These are phyloP conservation scores for Claviceps spartinae DNA, from an alignment of 2,329 filamentous ascomycete genomes.

Conservation along the genomic window DNA sequence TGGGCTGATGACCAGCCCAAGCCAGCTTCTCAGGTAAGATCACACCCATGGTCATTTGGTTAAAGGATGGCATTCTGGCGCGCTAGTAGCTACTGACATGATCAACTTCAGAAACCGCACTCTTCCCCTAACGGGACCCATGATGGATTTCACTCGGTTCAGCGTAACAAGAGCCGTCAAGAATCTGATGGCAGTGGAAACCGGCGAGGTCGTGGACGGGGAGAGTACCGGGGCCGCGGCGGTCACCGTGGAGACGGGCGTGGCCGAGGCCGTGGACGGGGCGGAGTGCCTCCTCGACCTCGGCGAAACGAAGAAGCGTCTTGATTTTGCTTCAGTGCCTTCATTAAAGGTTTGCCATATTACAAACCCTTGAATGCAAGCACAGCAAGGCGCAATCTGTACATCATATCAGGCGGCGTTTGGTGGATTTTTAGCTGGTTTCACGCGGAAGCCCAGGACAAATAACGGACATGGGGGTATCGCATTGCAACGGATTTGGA, in stretches of 20 bases:
- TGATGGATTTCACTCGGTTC: slow-evolving; percentile 64
- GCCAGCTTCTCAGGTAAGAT: slow-evolving; percentile 28
- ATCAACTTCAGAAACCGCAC: slow-evolving; percentile 12
- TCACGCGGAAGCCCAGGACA: slow-evolving; percentile 11
- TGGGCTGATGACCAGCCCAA: slow-evolving; percentile 75
- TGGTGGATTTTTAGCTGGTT: slow-evolving; percentile 14
- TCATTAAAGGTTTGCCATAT: background rate
- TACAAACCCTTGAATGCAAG: background rate
- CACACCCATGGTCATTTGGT: background rate
- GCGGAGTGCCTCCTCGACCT: slow-evolving; percentile 20
- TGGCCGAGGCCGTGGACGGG: slow-evolving; percentile 26
- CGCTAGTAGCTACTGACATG: background rate
- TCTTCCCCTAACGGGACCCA: slow-evolving; percentile 29
- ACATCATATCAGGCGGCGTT: slow-evolving; percentile 29
- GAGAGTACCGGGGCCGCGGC: slow-evolving; percentile 37
- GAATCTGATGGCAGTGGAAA: slow-evolving; percentile 34
- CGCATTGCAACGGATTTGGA: slow-evolving; percentile 14
- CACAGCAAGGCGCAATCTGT: slow-evolving; percentile 13
- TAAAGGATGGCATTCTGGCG: background rate
- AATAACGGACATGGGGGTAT: slow-evolving; percentile 5
- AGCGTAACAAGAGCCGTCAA: slow-evolving; percentile 43
- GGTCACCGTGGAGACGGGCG: slow-evolving; percentile 35
- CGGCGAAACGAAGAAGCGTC: slow-evolving; percentile 26
- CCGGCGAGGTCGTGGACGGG: slow-evolving; percentile 31
- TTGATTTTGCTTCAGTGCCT: background rate